Percentiles rank a stretch among this genome's conserved stretches.
phyloP scores from a whole-genome alignment of 1,284 basidiomycete genomes.

The Cryptococcus sp. region DNA sequence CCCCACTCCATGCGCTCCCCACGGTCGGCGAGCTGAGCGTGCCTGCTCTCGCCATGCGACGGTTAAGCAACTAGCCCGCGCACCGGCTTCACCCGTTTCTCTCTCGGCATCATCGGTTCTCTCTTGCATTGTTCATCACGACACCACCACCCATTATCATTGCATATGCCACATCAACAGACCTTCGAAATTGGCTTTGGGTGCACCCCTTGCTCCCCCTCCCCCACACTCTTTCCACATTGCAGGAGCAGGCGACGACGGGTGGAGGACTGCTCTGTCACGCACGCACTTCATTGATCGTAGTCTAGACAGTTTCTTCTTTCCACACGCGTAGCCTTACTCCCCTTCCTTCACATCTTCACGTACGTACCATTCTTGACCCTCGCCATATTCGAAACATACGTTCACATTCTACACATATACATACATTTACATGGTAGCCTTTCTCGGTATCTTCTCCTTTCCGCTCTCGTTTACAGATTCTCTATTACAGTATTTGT shows the following conservation, averaged over 20 bases:
- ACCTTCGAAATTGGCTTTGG: not conserved
- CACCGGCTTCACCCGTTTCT: not conserved
- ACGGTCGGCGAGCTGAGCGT: conserved; percentile 21
- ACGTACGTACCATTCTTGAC: not conserved
- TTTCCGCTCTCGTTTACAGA: not conserved
- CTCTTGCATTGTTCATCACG: conserved; percentile 5
- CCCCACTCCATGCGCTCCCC: conserved; percentile 28
- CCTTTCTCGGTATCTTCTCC: no score
- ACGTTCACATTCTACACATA: not conserved
- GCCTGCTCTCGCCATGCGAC: conserved; percentile 29
- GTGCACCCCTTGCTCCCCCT: not conserved
- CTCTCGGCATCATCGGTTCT: not conserved
- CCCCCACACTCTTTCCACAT: not conserved
- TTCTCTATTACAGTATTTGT: not conserved
- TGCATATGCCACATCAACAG: conserved; percentile 2
- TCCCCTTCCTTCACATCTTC: not conserved
- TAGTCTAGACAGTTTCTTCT: not conserved
- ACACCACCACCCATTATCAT: not conserved
- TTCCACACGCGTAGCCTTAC: not conserved
- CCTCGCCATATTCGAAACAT: not conserved
- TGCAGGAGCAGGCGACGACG: not conserved
- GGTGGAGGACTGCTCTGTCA: not conserved
- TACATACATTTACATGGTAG: not conserved
- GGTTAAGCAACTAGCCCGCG: conserved; percentile 33
- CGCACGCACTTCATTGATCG: not conserved